These are phyloP conservation scores for Sphaerobolus stellatus DNA, from an alignment of 1,284 basidiomycete species.

Conservation along the genomic window DNA sequence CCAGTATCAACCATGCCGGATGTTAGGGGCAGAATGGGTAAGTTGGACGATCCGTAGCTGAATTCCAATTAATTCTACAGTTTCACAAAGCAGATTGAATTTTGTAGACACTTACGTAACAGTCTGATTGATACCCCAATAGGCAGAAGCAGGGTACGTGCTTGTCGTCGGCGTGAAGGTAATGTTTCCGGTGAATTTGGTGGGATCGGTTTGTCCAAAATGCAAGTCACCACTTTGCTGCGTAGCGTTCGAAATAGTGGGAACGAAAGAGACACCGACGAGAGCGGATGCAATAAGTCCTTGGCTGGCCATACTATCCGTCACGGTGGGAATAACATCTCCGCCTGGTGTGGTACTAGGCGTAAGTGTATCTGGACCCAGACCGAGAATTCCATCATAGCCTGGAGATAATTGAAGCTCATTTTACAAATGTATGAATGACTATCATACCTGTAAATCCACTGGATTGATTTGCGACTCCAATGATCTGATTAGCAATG, in stretches of 20 bases:
- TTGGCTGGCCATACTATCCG: slow-evolving; percentile 47
- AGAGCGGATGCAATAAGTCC: slow-evolving; percentile 37
- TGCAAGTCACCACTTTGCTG: slow-evolving; percentile 29
- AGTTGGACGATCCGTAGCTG: slow-evolving; percentile 25
- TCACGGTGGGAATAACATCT: slow-evolving; percentile 42
- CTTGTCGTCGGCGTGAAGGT: slow-evolving; percentile 48
- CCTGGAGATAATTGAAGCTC: neutral
- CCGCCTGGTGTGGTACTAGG: slow-evolving; percentile 22
- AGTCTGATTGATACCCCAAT: slow-evolving; percentile 64
- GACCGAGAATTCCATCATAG: slow-evolving; percentile 54
- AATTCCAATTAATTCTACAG: neutral
- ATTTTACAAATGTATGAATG: neutral
- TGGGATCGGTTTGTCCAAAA: slow-evolving; percentile 48
- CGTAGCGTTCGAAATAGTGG: slow-evolving; percentile 34
- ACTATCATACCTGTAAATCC: slow-evolving; percentile 33
- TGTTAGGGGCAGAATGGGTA: slow-evolving; percentile 42
- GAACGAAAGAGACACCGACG: slow-evolving; percentile 52
- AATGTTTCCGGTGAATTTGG: slow-evolving; percentile 47
- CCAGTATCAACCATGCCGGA: slow-evolving; percentile 54
- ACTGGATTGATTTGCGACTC: slow-evolving; percentile 46
- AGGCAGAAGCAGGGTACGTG: slow-evolving; percentile 47
- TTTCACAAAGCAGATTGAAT: neutral
- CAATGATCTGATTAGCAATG: slow-evolving; percentile 52
- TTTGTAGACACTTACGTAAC: slow-evolving; percentile 46
- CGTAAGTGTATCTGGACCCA: slow-evolving; percentile 34